phyloP scores from a whole-genome alignment of 108 stramenopile species.

The Parietichytrium sp. region DNA sequence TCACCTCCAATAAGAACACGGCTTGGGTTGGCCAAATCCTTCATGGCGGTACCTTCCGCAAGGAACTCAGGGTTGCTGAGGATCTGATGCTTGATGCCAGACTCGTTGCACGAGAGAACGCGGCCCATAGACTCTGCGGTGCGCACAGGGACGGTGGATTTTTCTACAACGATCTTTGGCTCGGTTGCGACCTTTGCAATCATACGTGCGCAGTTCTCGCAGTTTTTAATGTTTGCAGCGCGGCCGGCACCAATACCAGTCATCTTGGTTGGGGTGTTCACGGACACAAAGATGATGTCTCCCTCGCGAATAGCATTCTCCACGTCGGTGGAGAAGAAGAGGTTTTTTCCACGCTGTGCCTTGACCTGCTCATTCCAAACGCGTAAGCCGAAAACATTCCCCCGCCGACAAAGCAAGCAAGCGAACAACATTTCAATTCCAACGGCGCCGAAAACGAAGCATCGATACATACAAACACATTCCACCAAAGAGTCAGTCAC shows the following conservation, averaged over 20 bases:
- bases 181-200: conserved; percentile 87
- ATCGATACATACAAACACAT: too few relatives aligned
- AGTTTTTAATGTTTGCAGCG: conserved; percentile 98
- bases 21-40: conserved; percentile 85
- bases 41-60: conserved; percentile 98
- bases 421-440: too few relatives aligned
- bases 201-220: conserved; percentile 96
- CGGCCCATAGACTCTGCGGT: conserved; percentile 92
- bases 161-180: conserved; percentile 96
- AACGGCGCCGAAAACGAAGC: too few relatives aligned
- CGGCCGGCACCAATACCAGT: conserved; percentile 96
- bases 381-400: too few relatives aligned
- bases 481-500: too few relatives aligned
- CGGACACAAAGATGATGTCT: conserved; percentile 96
- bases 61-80: conserved; percentile 97
- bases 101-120: conserved; percentile 86
- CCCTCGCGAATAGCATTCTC: conserved; percentile 82
- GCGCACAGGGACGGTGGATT: conserved; percentile 96
- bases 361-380: background rate
- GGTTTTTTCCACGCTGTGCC: conserved; percentile 63
- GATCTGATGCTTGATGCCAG: conserved; percentile 89
- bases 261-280: conserved; percentile 99
- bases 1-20: conserved; percentile 97
- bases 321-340: conserved; percentile 97
- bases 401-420: too few relatives aligned